phyloP scores from a whole-genome alignment of 2,329 filamentous ascomycete genomes.

The Dothistroma septosporum region DNA sequence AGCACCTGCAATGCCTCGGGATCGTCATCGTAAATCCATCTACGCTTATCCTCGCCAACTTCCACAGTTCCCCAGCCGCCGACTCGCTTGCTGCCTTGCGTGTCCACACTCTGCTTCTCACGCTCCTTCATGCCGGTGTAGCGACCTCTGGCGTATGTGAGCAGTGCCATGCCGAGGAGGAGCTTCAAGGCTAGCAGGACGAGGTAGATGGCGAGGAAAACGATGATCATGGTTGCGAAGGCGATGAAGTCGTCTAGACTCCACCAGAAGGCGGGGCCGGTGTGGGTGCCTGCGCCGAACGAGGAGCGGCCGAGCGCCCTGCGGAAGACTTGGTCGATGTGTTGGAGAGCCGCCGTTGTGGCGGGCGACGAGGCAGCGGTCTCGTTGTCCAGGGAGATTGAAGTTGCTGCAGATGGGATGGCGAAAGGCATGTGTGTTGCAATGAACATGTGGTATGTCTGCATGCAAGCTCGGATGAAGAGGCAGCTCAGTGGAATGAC shows the following conservation, averaged over 20 bases:
- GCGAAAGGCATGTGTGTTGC: constrained; percentile 78
- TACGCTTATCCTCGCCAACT: constrained; percentile 78
- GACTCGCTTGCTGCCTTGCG: constrained; percentile 65
- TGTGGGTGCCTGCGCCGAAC: constrained; percentile 50
- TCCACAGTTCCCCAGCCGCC: constrained; percentile 85
- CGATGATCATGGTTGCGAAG: constrained; percentile 72
- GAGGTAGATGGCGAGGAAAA: constrained; percentile 81
- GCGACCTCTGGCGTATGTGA: constrained; percentile 72
- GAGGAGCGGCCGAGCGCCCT: constrained; percentile 71
- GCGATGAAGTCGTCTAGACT: constrained; percentile 71
- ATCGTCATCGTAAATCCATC: constrained; percentile 85
- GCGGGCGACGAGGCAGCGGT: constrained; percentile 57
- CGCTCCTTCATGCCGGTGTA: constrained; percentile 76
- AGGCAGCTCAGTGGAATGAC: constrained; percentile 90
- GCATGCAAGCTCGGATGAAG: constrained; percentile 88
- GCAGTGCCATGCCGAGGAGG: constrained; percentile 78
- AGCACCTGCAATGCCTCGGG: constrained; percentile 62
- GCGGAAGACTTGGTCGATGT: constrained; percentile 72
- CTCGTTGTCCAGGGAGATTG: constrained; percentile 56
- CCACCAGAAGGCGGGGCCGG: constrained; percentile 35
- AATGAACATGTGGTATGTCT: constrained; percentile 98
- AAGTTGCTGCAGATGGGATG: constrained; percentile 61
- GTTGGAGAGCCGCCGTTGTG: constrained; percentile 71
- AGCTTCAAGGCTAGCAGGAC: constrained; percentile 72
- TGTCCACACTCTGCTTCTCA: constrained; percentile 51